These are phyloP conservation scores for Insectozyma bohioensis DNA, from an alignment of 1,139 yeast genomes.

Conservation along the genomic window DNA sequence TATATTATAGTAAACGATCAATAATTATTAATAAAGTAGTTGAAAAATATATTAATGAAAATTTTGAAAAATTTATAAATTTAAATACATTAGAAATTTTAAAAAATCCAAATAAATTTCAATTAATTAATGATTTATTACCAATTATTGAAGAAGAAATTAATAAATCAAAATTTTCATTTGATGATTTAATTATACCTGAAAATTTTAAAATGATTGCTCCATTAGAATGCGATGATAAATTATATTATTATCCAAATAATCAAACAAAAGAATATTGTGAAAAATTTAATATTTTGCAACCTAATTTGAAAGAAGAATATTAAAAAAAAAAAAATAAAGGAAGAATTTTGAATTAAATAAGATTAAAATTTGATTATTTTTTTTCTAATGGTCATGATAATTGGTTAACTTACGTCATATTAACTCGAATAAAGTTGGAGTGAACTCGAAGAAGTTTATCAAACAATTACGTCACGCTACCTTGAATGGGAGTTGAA, in stretches of 20 bases:
- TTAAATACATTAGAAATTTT: constrained; percentile 11
- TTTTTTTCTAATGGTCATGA: neutral
- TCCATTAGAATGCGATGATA: constrained; percentile 22
- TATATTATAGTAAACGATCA: constrained; percentile 47
- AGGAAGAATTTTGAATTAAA: neutral
- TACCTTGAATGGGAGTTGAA: too few relatives aligned
- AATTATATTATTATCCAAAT: constrained; percentile 35
- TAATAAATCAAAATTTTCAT: constrained; percentile 13
- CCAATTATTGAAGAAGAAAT: constrained; percentile 23
- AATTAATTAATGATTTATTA: constrained; percentile 19
- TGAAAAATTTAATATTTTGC: constrained; percentile 22
- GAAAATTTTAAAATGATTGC: constrained; percentile 29
- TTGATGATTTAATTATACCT: constrained; percentile 22
- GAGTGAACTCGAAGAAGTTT: too few relatives aligned
- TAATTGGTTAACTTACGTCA: too few relatives aligned
- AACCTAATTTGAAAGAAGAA: constrained; percentile 5
- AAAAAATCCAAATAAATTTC: constrained; percentile 9
- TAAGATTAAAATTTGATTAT: neutral
- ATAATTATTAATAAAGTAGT: constrained; percentile 48
- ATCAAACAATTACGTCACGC: too few relatives aligned
- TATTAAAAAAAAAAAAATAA: neutral
- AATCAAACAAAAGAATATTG: constrained; percentile 37
- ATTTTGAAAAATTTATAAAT: constrained; percentile 13
- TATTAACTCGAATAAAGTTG: too few relatives aligned
- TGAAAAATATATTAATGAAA: constrained; percentile 23